Percentiles rank a stretch among this genome's conserved stretches.
phyloP scores from a whole-genome alignment of 495 filamentous ascomycete genomes.

The Endocarpon pusillum region DNA sequence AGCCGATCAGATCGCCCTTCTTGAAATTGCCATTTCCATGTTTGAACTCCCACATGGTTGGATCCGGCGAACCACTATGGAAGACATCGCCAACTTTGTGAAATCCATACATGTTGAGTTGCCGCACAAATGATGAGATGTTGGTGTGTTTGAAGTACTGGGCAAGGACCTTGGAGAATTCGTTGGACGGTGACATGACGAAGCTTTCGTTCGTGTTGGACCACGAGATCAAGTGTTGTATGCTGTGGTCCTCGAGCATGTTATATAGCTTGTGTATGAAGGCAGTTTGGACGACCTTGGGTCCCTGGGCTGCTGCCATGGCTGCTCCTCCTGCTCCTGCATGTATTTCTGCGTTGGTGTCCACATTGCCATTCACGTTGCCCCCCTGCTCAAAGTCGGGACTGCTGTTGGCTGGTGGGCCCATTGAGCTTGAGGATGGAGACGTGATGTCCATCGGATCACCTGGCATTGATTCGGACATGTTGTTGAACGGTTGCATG shows the following conservation, averaged over 20 bases:
- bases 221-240: constrained; percentile 94
- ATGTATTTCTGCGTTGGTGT: too few relatives aligned
- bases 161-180: constrained; percentile 95
- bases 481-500: too few relatives aligned
- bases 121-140: constrained; percentile 93
- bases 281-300: constrained; percentile 96
- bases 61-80: constrained; percentile 88
- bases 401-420: constrained; percentile 25
- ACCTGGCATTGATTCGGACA: too few relatives aligned
- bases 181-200: constrained; percentile 90
- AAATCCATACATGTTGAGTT: constrained; percentile 99
- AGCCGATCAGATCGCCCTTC: constrained; percentile 74
- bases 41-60: constrained; percentile 96
- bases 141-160: constrained; percentile 99
- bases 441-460: constrained; percentile 36
- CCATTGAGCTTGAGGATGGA: constrained; percentile 22
- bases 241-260: constrained; percentile 87
- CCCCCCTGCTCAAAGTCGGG: constrained; percentile 29
- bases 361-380: too few relatives aligned
- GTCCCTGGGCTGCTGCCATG: constrained; percentile 76
- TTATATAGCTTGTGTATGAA: constrained; percentile 99
- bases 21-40: constrained; percentile 97
- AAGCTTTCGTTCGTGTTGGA: constrained; percentile 88
- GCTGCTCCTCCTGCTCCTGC: constrained; percentile 36
- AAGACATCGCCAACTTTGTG: constrained; percentile 99